These are phyloP conservation scores for Talaromyces nanjingensis DNA, from an alignment of 495 filamentous ascomycete species.

Conservation along the genomic window DNA sequence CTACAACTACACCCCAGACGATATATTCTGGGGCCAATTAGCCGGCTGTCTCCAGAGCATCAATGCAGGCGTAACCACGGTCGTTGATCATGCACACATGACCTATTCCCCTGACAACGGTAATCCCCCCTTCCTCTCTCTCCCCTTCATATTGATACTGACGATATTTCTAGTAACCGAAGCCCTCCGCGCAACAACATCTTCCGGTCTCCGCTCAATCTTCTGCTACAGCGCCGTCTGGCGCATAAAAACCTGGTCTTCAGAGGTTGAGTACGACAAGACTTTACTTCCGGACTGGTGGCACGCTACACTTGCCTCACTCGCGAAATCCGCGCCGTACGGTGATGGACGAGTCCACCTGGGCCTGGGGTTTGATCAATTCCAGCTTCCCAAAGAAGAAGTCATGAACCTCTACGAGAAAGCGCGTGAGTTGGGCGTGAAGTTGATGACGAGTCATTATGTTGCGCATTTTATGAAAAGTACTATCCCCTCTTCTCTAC, in stretches of 20 bases:
- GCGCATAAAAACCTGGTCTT: neutral
- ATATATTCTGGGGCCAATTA: neutral
- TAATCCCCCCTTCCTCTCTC: neutral
- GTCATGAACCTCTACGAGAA: neutral
- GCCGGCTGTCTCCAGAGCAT: neutral
- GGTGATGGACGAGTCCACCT: neutral
- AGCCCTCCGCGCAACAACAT: neutral
- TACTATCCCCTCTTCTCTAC: neutral
- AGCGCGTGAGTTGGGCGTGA: neutral
- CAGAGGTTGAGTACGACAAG: neutral
- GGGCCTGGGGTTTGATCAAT: neutral
- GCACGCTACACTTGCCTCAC: neutral
- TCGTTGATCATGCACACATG: neutral
- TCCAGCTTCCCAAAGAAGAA: neutral
- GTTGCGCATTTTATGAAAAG: neutral
- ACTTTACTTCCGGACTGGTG: neutral
- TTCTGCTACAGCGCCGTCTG: neutral
- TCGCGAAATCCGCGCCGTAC: neutral
- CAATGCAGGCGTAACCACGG: neutral
- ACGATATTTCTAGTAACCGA: neutral
- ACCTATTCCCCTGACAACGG: neutral
- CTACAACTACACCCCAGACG: neutral
- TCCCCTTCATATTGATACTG: neutral
- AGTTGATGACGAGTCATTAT: neutral
- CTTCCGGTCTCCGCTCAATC: neutral